These are phyloP conservation scores for Reticulascus tulasneorum DNA, from an alignment of 2,329 filamentous ascomycete genomes.

Conservation along the genomic window DNA sequence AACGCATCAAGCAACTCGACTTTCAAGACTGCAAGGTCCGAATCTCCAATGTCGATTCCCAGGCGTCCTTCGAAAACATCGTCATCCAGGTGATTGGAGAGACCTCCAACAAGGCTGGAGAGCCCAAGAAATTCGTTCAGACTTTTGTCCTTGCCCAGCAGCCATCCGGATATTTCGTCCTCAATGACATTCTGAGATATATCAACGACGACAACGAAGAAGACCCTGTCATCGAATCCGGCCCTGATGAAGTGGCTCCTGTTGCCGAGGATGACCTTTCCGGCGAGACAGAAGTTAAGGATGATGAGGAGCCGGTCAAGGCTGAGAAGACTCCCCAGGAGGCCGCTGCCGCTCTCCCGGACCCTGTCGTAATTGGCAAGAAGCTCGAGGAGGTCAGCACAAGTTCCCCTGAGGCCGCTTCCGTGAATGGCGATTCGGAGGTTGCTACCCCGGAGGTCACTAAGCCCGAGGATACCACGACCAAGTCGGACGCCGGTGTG, in stretches of 20 bases:
- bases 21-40: slow-evolving; percentile 98
- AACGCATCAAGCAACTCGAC: slow-evolving; percentile 87
- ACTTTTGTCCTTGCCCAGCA: slow-evolving; percentile 96
- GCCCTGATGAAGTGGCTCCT: slow-evolving; percentile 27
- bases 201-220: slow-evolving; percentile 81
- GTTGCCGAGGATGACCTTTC: slow-evolving; percentile 44
- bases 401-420: slow-evolving; percentile 29
- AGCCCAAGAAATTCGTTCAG: slow-evolving; percentile 94
- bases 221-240: slow-evolving; percentile 49
- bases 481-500: slow-evolving; percentile 21
- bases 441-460: slow-evolving; percentile 28
- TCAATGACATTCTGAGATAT: slow-evolving; percentile 97
- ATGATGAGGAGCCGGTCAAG: slow-evolving; percentile 27
- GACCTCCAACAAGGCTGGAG: slow-evolving; percentile 87
- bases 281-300: slow-evolving; percentile 22
- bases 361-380: slow-evolving; percentile 61
- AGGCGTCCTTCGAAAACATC: slow-evolving; percentile 88
- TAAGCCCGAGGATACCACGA: slow-evolving; percentile 25
- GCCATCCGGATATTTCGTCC: slow-evolving; percentile 93
- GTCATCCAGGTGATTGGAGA: slow-evolving; percentile 98
- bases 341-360: slow-evolving; percentile 23
- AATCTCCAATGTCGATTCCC: slow-evolving; percentile 95
- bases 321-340: slow-evolving; percentile 21
- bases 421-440: slow-evolving; percentile 28
- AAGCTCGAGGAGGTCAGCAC: slow-evolving; percentile 65